Percentiles rank a stretch among this genome's conserved stretches.
These are phyloP conservation scores for Candida incommunis DNA, from an alignment of 805 yeast genomes.

Conservation along the genomic window DNA sequence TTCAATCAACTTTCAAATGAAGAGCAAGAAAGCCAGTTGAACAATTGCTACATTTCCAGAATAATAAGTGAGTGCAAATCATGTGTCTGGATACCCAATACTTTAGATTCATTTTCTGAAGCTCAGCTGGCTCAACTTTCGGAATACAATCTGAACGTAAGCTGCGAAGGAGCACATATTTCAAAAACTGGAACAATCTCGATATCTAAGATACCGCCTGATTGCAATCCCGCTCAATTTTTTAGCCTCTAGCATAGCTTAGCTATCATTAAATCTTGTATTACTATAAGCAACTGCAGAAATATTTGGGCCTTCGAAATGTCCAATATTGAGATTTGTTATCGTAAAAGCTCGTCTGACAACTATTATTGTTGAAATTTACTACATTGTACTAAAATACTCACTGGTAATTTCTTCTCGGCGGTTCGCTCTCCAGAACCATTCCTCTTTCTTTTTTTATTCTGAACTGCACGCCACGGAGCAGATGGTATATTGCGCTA, in stretches of 20 bases:
- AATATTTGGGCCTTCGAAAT: too few relatives aligned
- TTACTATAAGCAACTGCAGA: too few relatives aligned
- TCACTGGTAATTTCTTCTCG: not conserved
- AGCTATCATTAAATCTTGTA: too few relatives aligned
- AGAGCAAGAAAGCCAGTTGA: not conserved
- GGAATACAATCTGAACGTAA: too few relatives aligned
- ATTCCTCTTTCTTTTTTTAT: conserved; percentile 44
- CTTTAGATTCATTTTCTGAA: not conserved
- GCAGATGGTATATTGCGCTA: conserved; percentile 39
- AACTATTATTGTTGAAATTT: too few relatives aligned
- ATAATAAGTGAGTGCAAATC: not conserved
- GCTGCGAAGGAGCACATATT: not conserved
- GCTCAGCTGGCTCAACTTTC: too few relatives aligned
- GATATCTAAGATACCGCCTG: not conserved
- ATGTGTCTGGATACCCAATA: not conserved
- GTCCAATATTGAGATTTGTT: too few relatives aligned
- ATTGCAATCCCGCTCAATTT: too few relatives aligned
- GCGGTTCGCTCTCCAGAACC: not conserved
- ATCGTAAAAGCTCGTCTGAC: too few relatives aligned
- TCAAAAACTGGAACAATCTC: not conserved
- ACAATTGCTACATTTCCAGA: not conserved
- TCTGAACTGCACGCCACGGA: conserved; percentile 46
- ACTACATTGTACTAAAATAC: too few relatives aligned
- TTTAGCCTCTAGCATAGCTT: too few relatives aligned
- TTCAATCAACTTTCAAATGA: not conserved